Percentiles rank a stretch among this genome's conserved stretches.
Conservation (phyloP, 2,329 filamentous ascomycete species). For the Hirsutella rhossiliensis region DNA sequence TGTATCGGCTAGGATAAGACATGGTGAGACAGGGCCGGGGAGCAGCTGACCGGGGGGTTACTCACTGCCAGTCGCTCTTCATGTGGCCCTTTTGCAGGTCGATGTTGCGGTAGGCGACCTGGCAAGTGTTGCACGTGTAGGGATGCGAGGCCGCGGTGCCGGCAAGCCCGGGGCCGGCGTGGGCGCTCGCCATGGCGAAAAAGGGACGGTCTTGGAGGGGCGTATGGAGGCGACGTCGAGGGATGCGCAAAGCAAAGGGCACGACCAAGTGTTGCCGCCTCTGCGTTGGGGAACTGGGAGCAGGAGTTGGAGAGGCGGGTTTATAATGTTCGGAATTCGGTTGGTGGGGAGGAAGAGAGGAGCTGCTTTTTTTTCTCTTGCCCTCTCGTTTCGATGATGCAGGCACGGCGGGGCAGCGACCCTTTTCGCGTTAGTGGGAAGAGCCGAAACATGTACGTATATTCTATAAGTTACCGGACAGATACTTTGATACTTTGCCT, state of each 20-base stretch:
- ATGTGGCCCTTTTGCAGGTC: slow-evolving; percentile 92
- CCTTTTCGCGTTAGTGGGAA: neutral
- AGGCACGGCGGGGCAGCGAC: neutral
- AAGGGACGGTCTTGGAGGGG: too few species aligned
- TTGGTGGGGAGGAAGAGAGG: neutral
- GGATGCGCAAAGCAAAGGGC: too few species aligned
- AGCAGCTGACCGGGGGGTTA: slow-evolving; percentile 12
- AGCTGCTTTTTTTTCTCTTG: neutral
- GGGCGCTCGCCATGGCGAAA: slow-evolving; percentile 32
- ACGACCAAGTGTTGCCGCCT: too few species aligned
- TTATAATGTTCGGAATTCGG: neutral
- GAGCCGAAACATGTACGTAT: too few species aligned
- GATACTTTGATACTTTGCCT: too few species aligned
- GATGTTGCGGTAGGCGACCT: slow-evolving; percentile 89
- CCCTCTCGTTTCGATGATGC: neutral
- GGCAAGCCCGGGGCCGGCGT: slow-evolving; percentile 16
- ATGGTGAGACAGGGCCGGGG: neutral
- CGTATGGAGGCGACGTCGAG: too few species aligned
- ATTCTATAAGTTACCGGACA: too few species aligned
- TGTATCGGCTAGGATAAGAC: slow-evolving; percentile 58
- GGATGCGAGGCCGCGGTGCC: slow-evolving; percentile 52
- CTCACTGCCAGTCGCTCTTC: slow-evolving; percentile 98
- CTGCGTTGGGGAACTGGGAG: too few species aligned
- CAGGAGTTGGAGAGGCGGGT: neutral
- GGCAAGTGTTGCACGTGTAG: slow-evolving; percentile 96